phyloP scores from a whole-genome alignment of 1,284 basidiomycete genomes.

The Rhodotorula sp. region DNA sequence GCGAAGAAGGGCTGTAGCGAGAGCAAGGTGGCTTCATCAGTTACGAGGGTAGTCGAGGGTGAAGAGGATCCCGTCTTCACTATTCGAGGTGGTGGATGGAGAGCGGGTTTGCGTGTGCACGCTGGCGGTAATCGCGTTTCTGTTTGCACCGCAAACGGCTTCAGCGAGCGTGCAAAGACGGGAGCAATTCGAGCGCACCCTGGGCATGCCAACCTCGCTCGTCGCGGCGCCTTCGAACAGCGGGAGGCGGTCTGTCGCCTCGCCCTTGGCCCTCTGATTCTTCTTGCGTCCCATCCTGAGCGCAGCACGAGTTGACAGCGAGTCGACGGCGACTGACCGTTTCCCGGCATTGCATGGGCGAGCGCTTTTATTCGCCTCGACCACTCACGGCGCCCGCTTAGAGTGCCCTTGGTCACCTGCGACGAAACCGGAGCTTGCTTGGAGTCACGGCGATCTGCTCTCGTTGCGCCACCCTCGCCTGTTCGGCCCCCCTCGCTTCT shows the following conservation, averaged over 20 bases:
- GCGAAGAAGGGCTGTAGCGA: conserved; percentile 64
- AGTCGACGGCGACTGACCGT: not conserved
- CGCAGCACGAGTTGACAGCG: not conserved
- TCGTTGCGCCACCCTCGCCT: too few relatives aligned
- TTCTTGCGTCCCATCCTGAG: conserved; percentile 8
- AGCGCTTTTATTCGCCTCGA: not conserved
- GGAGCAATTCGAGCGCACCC: conserved; percentile 2
- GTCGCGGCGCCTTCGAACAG: conserved; percentile 21
- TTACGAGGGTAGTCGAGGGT: not conserved
- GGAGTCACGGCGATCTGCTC: not conserved
- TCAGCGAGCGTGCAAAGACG: not conserved
- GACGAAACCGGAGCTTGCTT: not conserved
- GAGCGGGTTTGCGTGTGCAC: conserved; percentile 98
- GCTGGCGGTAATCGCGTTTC: conserved; percentile 80
- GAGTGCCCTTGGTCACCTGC: not conserved
- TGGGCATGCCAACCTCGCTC: conserved; percentile 25
- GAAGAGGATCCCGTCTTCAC: conserved; percentile 45
- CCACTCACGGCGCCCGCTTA: not conserved
- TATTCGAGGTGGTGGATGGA: conserved; percentile 92
- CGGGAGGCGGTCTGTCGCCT: not conserved
- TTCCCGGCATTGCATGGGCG: not conserved
- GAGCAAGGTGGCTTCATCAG: not conserved
- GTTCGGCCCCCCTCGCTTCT: too few relatives aligned
- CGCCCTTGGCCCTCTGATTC: conserved; percentile 3
- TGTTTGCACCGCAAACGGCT: not conserved